These are phyloP conservation scores for Phialemonium atrogriseum DNA, from an alignment of 2,329 filamentous ascomycete species.

Conservation along the genomic window DNA sequence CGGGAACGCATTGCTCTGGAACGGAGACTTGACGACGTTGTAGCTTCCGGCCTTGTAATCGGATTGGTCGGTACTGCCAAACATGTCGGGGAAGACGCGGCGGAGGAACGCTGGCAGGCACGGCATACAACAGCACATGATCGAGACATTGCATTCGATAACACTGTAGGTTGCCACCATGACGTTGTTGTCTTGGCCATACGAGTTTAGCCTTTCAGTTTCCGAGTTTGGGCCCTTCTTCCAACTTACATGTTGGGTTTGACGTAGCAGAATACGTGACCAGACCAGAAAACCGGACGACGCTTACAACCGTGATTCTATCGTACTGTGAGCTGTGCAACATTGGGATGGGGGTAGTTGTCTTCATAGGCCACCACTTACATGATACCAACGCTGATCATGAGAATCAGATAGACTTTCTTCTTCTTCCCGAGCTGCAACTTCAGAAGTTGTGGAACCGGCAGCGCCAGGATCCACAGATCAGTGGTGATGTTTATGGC, in stretches of 20 bases:
- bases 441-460: slow-evolving; percentile 5
- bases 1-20: not conserved
- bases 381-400: slow-evolving; percentile 8
- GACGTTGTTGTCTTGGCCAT: slow-evolving; percentile 9
- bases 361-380: too few species aligned
- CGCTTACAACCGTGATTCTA: slow-evolving; percentile 8
- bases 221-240: too few species aligned
- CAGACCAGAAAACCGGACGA: slow-evolving; percentile 6
- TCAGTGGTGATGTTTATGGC: slow-evolving; percentile 7
- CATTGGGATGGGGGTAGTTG: not conserved
- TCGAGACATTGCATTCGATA: slow-evolving; percentile 8
- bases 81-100: slow-evolving; percentile 5
- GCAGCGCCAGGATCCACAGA: slow-evolving; percentile 6
- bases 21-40: not conserved
- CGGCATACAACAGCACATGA: slow-evolving; percentile 9
- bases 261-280: slow-evolving; percentile 6
- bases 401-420: slow-evolving; percentile 6
- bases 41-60: not conserved
- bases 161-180: slow-evolving; percentile 9
- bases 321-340: not conserved
- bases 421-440: slow-evolving; percentile 6
- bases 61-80: not conserved
- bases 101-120: slow-evolving; percentile 3
- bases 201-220: too few species aligned
- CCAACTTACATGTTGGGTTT: slow-evolving; percentile 4